Evolutionary conservation across 345 rosid genomes (phyloP).

Genomic region (Eucalyptus leucophloia): DNA sequence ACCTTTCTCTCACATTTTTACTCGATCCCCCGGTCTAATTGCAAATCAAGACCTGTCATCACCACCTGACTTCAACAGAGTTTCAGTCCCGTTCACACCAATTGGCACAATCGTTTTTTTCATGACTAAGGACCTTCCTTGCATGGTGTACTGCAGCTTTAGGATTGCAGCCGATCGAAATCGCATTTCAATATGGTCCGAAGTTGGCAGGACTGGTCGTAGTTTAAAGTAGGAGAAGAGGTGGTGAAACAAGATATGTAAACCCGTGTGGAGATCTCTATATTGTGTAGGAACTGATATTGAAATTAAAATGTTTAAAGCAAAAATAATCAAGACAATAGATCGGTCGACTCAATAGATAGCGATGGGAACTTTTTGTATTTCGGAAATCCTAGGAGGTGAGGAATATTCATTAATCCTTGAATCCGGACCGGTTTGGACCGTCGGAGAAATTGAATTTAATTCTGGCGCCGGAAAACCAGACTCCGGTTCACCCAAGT

Average conservation of each 20-base stretch:
- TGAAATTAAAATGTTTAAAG: background rate
- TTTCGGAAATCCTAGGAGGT: background rate
- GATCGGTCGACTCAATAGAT: background rate
- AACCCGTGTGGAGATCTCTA: background rate
- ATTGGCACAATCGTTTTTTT: background rate
- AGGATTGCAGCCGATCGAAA: too few species aligned
- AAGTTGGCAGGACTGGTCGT: background rate
- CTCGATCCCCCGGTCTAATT: background rate
- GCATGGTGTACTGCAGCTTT: background rate
- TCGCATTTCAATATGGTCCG: background rate
- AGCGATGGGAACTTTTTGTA: background rate
- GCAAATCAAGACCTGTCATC: background rate
- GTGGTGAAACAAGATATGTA: background rate
- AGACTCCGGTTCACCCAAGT: background rate
- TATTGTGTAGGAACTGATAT: background rate
- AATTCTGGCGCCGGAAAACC: background rate
- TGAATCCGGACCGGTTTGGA: background rate
- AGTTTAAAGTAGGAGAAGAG: too few species aligned
- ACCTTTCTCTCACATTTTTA: background rate
- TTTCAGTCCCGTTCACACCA: background rate
- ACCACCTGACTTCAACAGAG: fast-evolving
- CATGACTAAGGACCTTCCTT: background rate
- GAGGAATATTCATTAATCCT: background rate
- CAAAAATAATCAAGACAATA: background rate
- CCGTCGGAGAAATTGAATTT: background rate